Evolutionary conservation across 176 grass and related monocot species (phyloP), one percentile per base, ranked within the genome.

Genomic region (Canna indica): DNA sequence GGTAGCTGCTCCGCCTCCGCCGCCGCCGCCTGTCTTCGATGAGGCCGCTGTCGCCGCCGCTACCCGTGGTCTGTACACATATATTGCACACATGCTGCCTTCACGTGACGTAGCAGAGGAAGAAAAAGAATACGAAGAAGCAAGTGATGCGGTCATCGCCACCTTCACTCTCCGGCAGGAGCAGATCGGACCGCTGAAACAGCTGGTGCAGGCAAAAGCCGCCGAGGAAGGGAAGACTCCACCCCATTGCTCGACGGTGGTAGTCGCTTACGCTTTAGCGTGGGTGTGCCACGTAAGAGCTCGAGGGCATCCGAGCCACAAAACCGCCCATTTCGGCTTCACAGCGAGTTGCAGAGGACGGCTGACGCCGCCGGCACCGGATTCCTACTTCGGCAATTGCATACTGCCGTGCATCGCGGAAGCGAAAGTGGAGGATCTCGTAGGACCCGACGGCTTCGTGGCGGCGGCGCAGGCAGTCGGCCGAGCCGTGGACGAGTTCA

Each of bases 321-420:
- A 1, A 6, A 60, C 30, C 17, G 60, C 16, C 5, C 39, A 47
- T 59, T 44, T 88, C 7, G 20, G 52, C 14, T 69, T 88, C 68
- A 12, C 45, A 20, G 83, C 80, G 1, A 77, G 85, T 65, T 67
- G 74, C 72, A 80, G 85, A 2, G 34, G 44, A 7, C 62, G 59
- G 8, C 85, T 80, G 15, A 82, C 82, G 1, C 8, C 76, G 0
- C 73, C 72, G 0, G 31, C 1, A 0, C 36, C 67, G 2, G n/a
- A n/a, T n/a, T n/a, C n/a, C n/a, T 91, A 80, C 76, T 91, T 88
- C 28, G 85, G 89, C 8, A 85, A 85, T 67, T 85, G 82, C 69
- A n/a, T n/a, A n/a, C n/a, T n/a, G n/a, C n/a, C n/a, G n/a, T n/a
- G n/a, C n/a, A n/a, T n/a, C n/a, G n/a, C n/a, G n/a, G n/a, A n/a